Percentiles rank a stretch among this genome's conserved stretches.
Conservation (phyloP, 2,329 filamentous ascomycete genomes). For the Claviceps digitariae region DNA sequence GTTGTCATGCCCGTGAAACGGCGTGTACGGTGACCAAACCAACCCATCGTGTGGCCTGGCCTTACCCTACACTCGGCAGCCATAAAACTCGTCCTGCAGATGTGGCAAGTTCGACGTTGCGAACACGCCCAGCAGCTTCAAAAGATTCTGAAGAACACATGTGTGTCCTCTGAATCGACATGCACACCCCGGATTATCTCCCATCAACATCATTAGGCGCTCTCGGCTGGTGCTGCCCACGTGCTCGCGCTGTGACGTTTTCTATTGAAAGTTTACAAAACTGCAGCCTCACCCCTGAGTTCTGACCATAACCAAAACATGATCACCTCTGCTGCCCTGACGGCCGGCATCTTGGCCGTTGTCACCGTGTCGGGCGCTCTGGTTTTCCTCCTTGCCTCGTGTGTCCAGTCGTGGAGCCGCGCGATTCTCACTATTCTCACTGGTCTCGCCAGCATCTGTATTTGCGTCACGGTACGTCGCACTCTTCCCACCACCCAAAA, state of each 20-base stretch:
- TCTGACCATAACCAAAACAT: neutral
- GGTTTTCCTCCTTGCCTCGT: neutral
- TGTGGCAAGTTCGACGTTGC: neutral
- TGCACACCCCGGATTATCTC: neutral
- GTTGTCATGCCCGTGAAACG: too few species aligned
- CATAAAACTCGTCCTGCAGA: neutral
- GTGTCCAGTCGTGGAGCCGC: neutral
- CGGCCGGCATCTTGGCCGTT: neutral
- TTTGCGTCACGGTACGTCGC: conserved; percentile 18
- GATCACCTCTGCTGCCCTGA: neutral
- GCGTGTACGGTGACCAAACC: too few species aligned
- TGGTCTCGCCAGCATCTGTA: conserved; percentile 10
- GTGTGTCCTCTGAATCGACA: neutral
- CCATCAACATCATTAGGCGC: neutral
- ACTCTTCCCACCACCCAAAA: too few species aligned
- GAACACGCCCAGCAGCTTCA: neutral
- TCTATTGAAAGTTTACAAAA: too few species aligned
- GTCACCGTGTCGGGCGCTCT: neutral
- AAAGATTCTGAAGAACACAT: neutral
- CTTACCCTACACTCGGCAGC: neutral
- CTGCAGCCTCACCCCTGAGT: neutral
- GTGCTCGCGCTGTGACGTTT: too few species aligned
- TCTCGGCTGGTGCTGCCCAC: neutral
- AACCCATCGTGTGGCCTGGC: neutral
- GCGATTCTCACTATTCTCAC: conserved; percentile 8